Percentiles rank a stretch among this genome's conserved stretches.
Conservation (phyloP, 148 eudicot genomes). For the Rheum nobile region DNA sequence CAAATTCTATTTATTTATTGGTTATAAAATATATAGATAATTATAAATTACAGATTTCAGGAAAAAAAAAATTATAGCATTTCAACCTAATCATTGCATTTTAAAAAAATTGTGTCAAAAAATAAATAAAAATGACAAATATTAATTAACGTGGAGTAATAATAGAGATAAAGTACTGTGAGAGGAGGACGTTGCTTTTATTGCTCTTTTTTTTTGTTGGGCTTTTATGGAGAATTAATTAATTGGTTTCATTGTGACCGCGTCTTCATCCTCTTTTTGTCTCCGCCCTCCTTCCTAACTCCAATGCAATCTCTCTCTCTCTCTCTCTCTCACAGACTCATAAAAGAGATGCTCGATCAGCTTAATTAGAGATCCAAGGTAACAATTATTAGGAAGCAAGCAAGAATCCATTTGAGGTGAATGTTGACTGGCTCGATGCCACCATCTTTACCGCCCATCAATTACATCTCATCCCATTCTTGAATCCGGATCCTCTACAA, state of each 20-base stretch:
- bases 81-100: too few relatives aligned
- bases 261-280: constrained; percentile 2
- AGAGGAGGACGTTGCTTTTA: background rate
- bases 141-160: too few relatives aligned
- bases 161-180: too few relatives aligned
- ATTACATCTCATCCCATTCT: background rate
- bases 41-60: too few relatives aligned
- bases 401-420: constrained; percentile 7
- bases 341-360: background rate
- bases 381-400: background rate
- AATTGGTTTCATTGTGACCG: background rate
- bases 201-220: background rate
- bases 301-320: background rate
- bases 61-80: too few relatives aligned
- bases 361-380: background rate
- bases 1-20: too few relatives aligned
- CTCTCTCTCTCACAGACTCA: background rate
- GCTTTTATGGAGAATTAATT: background rate
- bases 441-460: background rate
- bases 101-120: too few relatives aligned
- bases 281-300: constrained; percentile 5
- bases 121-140: too few relatives aligned
- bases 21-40: too few relatives aligned
- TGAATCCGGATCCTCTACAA: background rate
- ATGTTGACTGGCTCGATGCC: constrained; percentile 16